Evolutionary conservation across 2,329 filamentous ascomycete genomes (phyloP), one percentile per base, ranked within the genome.

Genomic region (Cladosporium sp.): DNA sequence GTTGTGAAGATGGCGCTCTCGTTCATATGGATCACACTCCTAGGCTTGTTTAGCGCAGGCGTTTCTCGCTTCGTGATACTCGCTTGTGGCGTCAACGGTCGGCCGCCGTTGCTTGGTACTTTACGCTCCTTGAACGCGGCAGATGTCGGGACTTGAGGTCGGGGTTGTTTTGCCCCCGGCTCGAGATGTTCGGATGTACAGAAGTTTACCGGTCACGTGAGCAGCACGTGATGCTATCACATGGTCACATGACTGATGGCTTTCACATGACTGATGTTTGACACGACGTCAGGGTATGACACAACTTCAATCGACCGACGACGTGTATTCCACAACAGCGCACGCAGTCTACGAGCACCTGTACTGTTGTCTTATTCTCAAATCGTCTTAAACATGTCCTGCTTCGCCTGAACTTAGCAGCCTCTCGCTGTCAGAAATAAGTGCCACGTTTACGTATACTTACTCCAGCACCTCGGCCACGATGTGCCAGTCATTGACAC

Each of bases 401-500:
- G 48, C 16, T 63, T 36, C 34, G 16, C n/a, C 49, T 63, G 18
- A 63, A 56, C 7, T 7, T 11, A 63, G 23, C 60, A 56, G 48
- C 48, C 36, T 11, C 25, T 14, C 23, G 60, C 60, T 63, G 60
- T 32, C 23, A 21, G 14, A 43, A 63, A 14, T 18, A 21, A 53
- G 51, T 54, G 18, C 58, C 21, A 18, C 25, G 30, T 16, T 34
- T 30, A 25, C 26, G 60, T 56, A 46, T 23, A 7, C 23, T 30
- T 51, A 23, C 46, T 30, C 23, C 16, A 39, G 43, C 23, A 26
- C 46, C 43, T 26, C 53, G 63, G 76, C 73, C 81, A 84, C 81
- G 68, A 86, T 86, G 84, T 76, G 79, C 78, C 79, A 76, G 73
- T 75, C 78, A 79, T 75, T 82, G 72, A 79, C 80, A 66, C 74